Base-by-base conservation (phyloP, 768 basidiomycete species). In the Tylopilus felleus region DNA sequence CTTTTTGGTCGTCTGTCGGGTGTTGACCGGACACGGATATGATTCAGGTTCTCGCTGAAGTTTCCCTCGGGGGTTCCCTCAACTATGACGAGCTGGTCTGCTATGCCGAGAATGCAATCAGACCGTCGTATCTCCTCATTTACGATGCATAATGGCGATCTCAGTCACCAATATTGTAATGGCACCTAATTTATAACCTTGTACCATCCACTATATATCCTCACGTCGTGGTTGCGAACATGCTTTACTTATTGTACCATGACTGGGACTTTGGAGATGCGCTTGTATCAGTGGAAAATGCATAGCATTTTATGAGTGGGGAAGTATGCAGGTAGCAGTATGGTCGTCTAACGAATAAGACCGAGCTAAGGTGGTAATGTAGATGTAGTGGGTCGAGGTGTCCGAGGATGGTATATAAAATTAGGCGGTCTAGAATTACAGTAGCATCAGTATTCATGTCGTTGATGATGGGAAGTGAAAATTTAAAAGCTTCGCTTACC, bases 11-110 rank as follows among this genome's bases (percentile, higher is more conserved):
- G 14, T 23, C 8, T 19, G 33, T 51, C 21, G 7, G 19, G 29
- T 51, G 47, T 43, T 55, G 28, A 61, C 23, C 46, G 8, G 1
- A 5, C 28, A 1, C 29, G 48, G 47, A 46, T n/a, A n/a, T 45
- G 12, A 29, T 55, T n/a, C 23, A 86, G 85, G 83, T 87, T 25
- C 74, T 88, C 40, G 85, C 82, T 7, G 85, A 88, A 70, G 69
- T 71, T 27, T 46, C 33, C 9, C 79, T 78, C 52, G 85, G 85
- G 16, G 83, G 80, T 27, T 79, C 77, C 45, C 68, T 88, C 33
- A 87, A 88, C 60, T 83, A 88, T 44, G 86, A 88, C 60, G 86
- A 88, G 60, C 67, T 86, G 23, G 78, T 88, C 9, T 84, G 88
- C 27, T 88, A 88, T 61, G 71, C 73, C 40, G 85, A 88, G 65